Conservation (phyloP, 352 stramenopile genomes). For the Globisporangium alternatum region DNA sequence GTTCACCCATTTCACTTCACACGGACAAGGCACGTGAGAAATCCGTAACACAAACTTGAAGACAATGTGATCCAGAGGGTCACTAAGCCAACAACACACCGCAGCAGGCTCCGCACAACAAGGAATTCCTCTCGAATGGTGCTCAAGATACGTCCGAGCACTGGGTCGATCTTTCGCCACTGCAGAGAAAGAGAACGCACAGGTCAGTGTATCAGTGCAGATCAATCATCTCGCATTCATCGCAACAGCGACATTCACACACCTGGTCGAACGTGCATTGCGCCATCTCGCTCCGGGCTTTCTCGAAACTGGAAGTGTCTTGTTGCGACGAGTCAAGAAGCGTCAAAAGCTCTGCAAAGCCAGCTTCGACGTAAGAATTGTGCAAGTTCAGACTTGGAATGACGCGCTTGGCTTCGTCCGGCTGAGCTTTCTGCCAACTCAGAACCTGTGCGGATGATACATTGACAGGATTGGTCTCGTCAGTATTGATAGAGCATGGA, state of each 20-base stretch:
- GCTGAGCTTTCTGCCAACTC: conserved; percentile 33
- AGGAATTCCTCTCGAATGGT: conserved; percentile 74
- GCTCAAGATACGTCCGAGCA: conserved; percentile 41
- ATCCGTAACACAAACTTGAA: neutral
- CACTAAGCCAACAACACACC: conserved; percentile 28
- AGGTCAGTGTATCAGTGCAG: neutral
- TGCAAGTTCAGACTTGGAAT: conserved; percentile 30
- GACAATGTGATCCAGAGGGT: neutral
- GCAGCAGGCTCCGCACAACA: conserved; percentile 75
- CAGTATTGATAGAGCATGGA: neutral
- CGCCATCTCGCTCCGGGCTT: conserved; percentile 7
- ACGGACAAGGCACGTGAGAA: neutral
- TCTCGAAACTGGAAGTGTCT: neutral
- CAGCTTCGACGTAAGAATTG: conserved; percentile 35
- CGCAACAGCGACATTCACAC: conserved; percentile 12
- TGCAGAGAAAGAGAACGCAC: conserved; percentile 16
- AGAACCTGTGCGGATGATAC: conserved; percentile 21
- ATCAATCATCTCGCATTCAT: neutral
- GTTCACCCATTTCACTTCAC: conserved; percentile 82
- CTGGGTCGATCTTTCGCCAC: conserved; percentile 39
- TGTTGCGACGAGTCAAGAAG: conserved; percentile 8
- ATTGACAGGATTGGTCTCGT: neutral
- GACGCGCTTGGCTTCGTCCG: conserved; percentile 27
- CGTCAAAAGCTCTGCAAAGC: conserved; percentile 14
- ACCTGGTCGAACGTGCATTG: conserved; percentile 26